A percentile compares a stretch with the other conserved stretches of the same genome.
Evolutionary conservation across 352 stramenopile genomes (phyloP).

Genomic region (Globisporangium paddicum): DNA sequence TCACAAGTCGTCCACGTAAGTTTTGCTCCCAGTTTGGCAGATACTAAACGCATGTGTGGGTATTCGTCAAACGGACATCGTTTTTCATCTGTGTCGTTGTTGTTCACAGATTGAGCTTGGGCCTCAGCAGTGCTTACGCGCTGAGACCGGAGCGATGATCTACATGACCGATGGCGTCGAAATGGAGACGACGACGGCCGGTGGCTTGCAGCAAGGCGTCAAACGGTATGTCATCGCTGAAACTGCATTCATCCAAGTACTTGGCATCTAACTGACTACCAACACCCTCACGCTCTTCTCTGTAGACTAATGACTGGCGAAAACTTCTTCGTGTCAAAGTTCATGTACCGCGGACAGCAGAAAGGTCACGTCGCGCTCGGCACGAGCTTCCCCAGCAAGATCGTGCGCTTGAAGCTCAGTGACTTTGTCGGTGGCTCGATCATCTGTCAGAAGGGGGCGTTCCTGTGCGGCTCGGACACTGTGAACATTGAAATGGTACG

Average conservation of each 20-base stretch:
- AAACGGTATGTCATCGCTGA: conserved; percentile 47
- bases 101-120: conserved; percentile 68
- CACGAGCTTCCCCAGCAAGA: conserved; percentile 89
- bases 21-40: not conserved
- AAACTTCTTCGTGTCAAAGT: conserved; percentile 79
- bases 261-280: not conserved
- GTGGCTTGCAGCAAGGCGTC: conserved; percentile 84
- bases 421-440: conserved; percentile 86
- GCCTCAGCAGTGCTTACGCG: conserved; percentile 88
- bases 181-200: conserved; percentile 90
- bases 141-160: conserved; percentile 92
- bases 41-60: not conserved
- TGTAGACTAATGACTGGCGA: conserved; percentile 69
- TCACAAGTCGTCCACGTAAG: conserved; percentile 81
- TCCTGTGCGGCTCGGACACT: conserved; percentile 89
- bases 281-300: not conserved
- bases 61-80: too few species aligned
- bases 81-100: too few species aligned
- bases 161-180: conserved; percentile 94
- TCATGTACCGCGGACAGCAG: conserved; percentile 51
- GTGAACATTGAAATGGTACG: conserved; percentile 89
- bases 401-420: conserved; percentile 81
- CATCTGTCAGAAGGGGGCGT: conserved; percentile 92
- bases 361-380: conserved; percentile 87
- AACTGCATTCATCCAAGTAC: not conserved